phyloP scores from a whole-genome alignment of 345 rosid species.

The Lumnitzera littorea region DNA sequence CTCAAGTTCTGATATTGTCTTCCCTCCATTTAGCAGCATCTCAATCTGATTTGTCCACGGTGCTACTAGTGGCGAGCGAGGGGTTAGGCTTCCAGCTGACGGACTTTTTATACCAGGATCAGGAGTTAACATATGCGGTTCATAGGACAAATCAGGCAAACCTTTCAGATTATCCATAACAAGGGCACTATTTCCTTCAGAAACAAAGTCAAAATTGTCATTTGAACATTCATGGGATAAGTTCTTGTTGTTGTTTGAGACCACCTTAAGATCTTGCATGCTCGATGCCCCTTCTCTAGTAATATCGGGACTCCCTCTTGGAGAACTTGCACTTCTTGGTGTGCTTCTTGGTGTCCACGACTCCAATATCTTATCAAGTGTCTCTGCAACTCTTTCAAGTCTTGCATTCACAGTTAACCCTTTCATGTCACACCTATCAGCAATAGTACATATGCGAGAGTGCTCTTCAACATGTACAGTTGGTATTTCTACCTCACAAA shows the following conservation, averaged over 20 bases:
- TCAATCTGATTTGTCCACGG: conserved; percentile 77
- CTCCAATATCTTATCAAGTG: conserved; percentile 73
- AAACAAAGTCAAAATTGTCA: conserved; percentile 53
- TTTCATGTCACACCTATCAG: conserved; percentile 96
- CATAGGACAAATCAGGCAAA: conserved; percentile 38
- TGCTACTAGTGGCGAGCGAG: conserved; percentile 72
- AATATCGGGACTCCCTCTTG: conserved; percentile 37
- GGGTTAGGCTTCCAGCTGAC: conserved; percentile 84
- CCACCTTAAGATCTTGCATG: conserved; percentile 33
- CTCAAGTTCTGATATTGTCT: conserved; percentile 76
- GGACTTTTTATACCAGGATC: conserved; percentile 43
- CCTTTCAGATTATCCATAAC: conserved; percentile 40
- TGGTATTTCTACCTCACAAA: conserved; percentile 99
- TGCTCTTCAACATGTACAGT: conserved; percentile 96
- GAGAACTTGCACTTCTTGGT: conserved; percentile 41
- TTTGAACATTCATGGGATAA: conserved; percentile 41
- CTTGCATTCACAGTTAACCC: conserved; percentile 72
- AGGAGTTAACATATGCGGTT: conserved; percentile 16
- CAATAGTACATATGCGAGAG: conserved; percentile 86
- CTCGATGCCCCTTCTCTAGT: conserved; percentile 28
- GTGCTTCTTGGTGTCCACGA: conserved; percentile 81
- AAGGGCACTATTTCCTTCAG: conserved; percentile 45
- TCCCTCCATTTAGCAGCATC: conserved; percentile 60
- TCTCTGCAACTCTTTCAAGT: conserved; percentile 85
- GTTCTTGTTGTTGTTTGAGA: conserved; percentile 27